Evolutionary conservation across 192 early-diverging fungal genomes (phyloP), one percentile per base, ranked within the genome.

Genomic region (Haplosporangium gracile): DNA sequence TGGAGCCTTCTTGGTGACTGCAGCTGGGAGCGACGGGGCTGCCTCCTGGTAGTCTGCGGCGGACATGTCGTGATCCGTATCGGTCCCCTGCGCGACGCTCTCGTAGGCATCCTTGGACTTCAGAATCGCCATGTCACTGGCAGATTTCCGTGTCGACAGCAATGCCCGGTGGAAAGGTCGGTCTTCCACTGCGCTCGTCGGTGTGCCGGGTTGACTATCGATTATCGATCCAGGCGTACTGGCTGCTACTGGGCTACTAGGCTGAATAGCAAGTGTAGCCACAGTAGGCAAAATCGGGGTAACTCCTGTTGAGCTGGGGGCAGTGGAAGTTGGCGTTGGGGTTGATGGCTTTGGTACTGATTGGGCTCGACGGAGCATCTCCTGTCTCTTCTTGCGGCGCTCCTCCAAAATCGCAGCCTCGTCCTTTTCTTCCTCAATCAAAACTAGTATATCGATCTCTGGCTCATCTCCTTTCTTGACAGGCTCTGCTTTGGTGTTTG

Each of bases 401-500:
- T 97, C 97, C 80, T 98, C 96, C 76, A 98, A 94, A 72, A 96
- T 74, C 68, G 91, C 88, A 75, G 96, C 93, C 81, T 97, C 95
- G 47, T 97, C 95, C 34, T 92, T 93, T 63, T 95, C 93, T 15
- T 91, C 88, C 76, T 94, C 92, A 29, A 88, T 76, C 38, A 88
- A 72, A 77, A 90, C 60, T 13, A 84, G 82, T 70, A 85, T 80
- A 40, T 82, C 70, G 29, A 85, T 57, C 22, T 86, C 83, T 4
- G 51, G 39, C 18, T 77, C 72, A 38, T 45, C 72, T 49, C 75
- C 39, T 32, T 82, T 70, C 29, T 72, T 79, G 42, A 53, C 40
- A 40, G 65, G 47, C 5, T 87, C 88, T 18, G 72, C 43, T 32
- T 87, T 85, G 36, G 40, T 22, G 5, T 83, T 75, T 4, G 39